Base-by-base conservation (phyloP, 345 rosid species). In the Jatropha curcas region DNA sequence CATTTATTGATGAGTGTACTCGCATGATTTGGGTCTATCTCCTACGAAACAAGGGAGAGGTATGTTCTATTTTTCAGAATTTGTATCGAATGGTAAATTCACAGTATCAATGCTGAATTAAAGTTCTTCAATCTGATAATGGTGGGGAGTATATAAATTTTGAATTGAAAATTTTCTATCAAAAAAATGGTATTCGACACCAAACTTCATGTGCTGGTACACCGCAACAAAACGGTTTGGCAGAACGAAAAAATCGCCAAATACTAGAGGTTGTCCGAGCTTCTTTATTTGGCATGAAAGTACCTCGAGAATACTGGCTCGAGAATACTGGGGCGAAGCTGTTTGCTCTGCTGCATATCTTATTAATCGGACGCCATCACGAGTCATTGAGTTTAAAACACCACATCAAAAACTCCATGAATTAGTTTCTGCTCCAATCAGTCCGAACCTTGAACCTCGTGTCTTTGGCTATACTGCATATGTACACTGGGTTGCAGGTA, bases 1-100 rank as follows among this genome's bases (percentile, higher is more conserved):
- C 43, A 1, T 71, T 71, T 71, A 71, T 71, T 60, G 66, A 45
- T 71, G 74, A 71, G 7, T 59, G 58, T 12, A 71, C 57, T 71
- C 43, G 22, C 1, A 71, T 71, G 57, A 71, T 16, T 20, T 71
- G 66, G 58, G 17, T 71, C 1, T 41, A 14, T 52, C 46, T 60
- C 1, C 4, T 70, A 0, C 11, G 3, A 30, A 4, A 71, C 17
- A 72, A 72, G 13, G 55, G 68, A 27, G 61, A 72, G 5, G 35
- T 56, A 33, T 57, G 22, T 35, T 16, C 34, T 25, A 5, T 17
- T 45, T 61, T 71, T 50, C 22, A 62, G 14, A 2, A 20, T 20
- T 5, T 72, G 1, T 62, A 72, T 39, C 14, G 16, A 1, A 61
- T 48, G 48, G 61, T 72, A 5, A 34, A 14, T 9, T 46, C 25